Evolutionary conservation across 495 filamentous ascomycete species (phyloP), one percentile per base, ranked within the genome.

Genomic region (Hypoxylon rickii): DNA sequence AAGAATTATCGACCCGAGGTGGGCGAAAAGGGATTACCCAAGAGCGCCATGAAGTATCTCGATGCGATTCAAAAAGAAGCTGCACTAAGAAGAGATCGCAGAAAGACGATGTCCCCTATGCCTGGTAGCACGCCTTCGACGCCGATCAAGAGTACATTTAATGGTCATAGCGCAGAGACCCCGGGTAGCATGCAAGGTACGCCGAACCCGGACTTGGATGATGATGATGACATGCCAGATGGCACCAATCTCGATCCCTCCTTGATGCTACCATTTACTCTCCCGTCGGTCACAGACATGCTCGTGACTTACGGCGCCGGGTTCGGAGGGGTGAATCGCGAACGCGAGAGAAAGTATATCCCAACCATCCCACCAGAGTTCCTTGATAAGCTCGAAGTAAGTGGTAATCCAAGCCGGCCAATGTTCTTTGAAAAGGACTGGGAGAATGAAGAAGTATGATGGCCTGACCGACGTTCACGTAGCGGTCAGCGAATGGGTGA

Each of bases 281-380:
- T 99, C 16, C 94, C 94, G 0, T 96, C 94, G 3, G 95, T 92
- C 52, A 96, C 93, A 12, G 94, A 97, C 69, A 97, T 99, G 94
- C 78, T 96, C 55, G 80, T 99, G 31, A 92, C 84, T 58, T 99
- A 94, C 64, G 94, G 94, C 7, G 93, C 95, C 20, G 94, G 94
- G 10, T 90, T 96, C 58, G 94, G 94, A 3, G 94, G 94, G 0
- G 78, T 92, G 20, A 96, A 99, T 70, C 80, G 86, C 44, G 94
- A 99, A 69, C 79, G 91, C 37, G 94, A 94, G 67, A 79, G 90
- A 50, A 96, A 96, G 72, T 99, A 97, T 64, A 92, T 96, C n/a
- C 94, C 94, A 3, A 96, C 88, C 0, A 90, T 97, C 19, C 92
- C 95, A 18, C 86, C 92, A 1, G 94, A 99, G 70, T 96, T 96